Evolutionary conservation across 768 basidiomycete genomes (phyloP), one percentile per base, ranked within the genome.

Genomic region (Boletellus ananiceps): DNA sequence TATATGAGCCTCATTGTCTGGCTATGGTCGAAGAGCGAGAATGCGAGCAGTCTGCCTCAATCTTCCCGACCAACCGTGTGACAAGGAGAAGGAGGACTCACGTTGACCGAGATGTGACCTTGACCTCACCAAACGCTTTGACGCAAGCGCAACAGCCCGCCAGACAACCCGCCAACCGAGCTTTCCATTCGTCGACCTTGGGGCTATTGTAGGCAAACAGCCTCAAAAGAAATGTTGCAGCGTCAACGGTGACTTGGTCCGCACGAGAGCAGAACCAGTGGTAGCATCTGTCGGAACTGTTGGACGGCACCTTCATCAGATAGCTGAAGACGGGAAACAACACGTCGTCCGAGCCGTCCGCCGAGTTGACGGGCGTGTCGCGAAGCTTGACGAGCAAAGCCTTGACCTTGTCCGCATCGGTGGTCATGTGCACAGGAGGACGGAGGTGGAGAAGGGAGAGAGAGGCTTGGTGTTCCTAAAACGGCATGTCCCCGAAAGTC

Each of bases 211-310:
- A 96, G 9, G 92, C 92, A 62, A 87, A 84, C 34, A 96, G 67
- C 44, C 92, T 80, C 33, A 95, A 71, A 42, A 90, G 76, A 69
- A 93, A 96, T 0, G 82, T 83, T 0, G 93, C 90, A 2, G 84
- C 80, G 50, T 81, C 84, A 8, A 76, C 65, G 0, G 79, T 82
- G 31, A 79, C 69, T 8, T 74, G 62, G 29, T 78, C 69, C 4
- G 83, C 84, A 33, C 76, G 74, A 25, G 70, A 64, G 65, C 93
- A 96, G 64, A 87, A 94, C 90, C 91, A 94, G 59, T 96, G 93
- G 46, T 77, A 51, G 27, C 52, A 53, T 29, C 69, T 65, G 42
- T 75, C 74, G 38, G 64, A 61, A 29, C 68, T 55, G 40, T 65
- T 62, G 42, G 70, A 66, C 4, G 72, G 68, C 0, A 74, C 68